Evolutionary conservation across 1,284 basidiomycete species (phyloP).

Genomic region (Fomitopsis palustris): DNA sequence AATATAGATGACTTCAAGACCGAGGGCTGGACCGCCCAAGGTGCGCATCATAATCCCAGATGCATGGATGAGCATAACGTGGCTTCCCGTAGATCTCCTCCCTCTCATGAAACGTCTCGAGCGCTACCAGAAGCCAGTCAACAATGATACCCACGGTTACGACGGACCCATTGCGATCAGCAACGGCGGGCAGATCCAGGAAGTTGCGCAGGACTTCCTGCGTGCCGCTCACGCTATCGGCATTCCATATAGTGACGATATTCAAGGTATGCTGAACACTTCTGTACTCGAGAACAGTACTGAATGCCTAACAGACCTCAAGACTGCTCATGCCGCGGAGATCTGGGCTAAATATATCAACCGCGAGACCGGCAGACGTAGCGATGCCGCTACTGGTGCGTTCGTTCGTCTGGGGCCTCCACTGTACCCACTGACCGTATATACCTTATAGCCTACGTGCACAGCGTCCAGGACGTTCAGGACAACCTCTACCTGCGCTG

Average conservation of each 20-base stretch:
- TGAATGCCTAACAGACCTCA: slow-evolving; percentile 38
- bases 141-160: slow-evolving; percentile 60
- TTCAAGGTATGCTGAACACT: slow-evolving; percentile 42
- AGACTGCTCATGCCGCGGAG: slow-evolving; percentile 61
- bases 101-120: slow-evolving; percentile 75
- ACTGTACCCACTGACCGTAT: background rate
- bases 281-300: background rate
- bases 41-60: slow-evolving; percentile 26
- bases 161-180: slow-evolving; percentile 70
- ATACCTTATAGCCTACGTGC: slow-evolving; percentile 50
- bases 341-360: slow-evolving; percentile 80
- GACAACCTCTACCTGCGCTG: slow-evolving; percentile 58
- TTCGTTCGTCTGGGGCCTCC: background rate
- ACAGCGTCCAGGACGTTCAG: slow-evolving; percentile 68
- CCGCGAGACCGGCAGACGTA: slow-evolving; percentile 66
- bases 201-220: slow-evolving; percentile 67
- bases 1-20: slow-evolving; percentile 69
- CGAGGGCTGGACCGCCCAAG: slow-evolving; percentile 63
- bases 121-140: slow-evolving; percentile 69
- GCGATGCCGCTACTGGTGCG: slow-evolving; percentile 65
- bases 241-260: slow-evolving; percentile 65
- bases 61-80: background rate
- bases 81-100: slow-evolving; percentile 44
- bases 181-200: slow-evolving; percentile 58
- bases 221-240: slow-evolving; percentile 60